Evolutionary conservation across 2,329 filamentous ascomycete species (phyloP).

Genomic region (Phaeosphaeriaceae sp.): DNA sequence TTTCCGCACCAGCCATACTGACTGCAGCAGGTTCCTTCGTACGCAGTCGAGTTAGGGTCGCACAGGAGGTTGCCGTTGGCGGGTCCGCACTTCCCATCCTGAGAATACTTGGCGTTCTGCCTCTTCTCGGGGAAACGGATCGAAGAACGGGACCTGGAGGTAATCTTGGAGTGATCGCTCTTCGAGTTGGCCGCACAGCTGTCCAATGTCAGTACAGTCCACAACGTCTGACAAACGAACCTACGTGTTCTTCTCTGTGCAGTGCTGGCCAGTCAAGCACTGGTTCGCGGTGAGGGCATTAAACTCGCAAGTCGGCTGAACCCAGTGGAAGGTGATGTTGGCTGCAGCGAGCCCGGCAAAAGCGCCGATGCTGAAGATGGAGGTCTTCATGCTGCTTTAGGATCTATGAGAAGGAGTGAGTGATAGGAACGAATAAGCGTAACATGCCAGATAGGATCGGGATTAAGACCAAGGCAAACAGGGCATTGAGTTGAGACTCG

Average conservation of each 20-base stretch:
- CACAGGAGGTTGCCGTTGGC: slow-evolving; percentile 49
- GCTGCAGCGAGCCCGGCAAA: slow-evolving; percentile 49
- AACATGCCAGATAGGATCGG: neutral
- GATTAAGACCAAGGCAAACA: neutral
- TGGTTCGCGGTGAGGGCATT: slow-evolving; percentile 19
- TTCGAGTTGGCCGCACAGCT: slow-evolving; percentile 30
- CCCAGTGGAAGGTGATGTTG: slow-evolving; percentile 59
- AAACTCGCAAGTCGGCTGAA: slow-evolving; percentile 53
- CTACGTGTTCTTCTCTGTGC: slow-evolving; percentile 44
- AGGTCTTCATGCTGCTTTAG: slow-evolving; percentile 34
- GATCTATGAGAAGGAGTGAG: neutral
- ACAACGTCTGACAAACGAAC: slow-evolving; percentile 7
- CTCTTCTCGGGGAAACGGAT: slow-evolving; percentile 35
- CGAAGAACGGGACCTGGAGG: slow-evolving; percentile 24
- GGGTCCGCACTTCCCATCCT: slow-evolving; percentile 50
- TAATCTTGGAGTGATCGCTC: slow-evolving; percentile 34
- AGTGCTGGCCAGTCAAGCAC: slow-evolving; percentile 51
- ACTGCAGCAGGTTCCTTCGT: slow-evolving; percentile 56
- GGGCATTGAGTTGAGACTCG: neutral
- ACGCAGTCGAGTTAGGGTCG: slow-evolving; percentile 54
- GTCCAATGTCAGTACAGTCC: neutral
- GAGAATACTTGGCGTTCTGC: slow-evolving; percentile 43
- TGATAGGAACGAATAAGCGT: neutral
- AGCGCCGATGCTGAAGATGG: slow-evolving; percentile 36
- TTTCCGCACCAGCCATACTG: slow-evolving; percentile 54